Evolutionary conservation across 1,139 yeast species (phyloP), one percentile per base, ranked within the genome.

Genomic region (Protomyces arabidopsidicola): DNA sequence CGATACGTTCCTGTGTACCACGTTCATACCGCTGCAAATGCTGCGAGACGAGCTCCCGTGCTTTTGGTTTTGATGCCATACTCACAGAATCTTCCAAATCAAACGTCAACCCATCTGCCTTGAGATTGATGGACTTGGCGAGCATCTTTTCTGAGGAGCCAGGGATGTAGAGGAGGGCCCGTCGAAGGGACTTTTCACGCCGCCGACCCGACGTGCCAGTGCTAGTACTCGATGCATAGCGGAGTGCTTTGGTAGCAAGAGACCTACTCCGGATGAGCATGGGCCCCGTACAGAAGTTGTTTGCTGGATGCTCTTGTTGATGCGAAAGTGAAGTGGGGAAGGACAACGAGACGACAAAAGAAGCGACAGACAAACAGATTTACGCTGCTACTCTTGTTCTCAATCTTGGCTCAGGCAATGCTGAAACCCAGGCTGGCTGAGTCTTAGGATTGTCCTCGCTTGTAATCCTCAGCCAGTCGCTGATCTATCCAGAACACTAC

Each of bases 71-170:
- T 22, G 53, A 39, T 5, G 34, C 54, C 34, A 8, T 38, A 22
- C 56, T 51, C 9, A 58, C 62, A 6, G 62, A 45, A 22, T 58
- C 62, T 31, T 58, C 62, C 20, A 58, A 42, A 24, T 58, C 62
- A 20, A 52, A 58, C 12, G 62, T 52, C 18, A 58, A 27, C 18
- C 56, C 45, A 39, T 58, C 62, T 18, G 45, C 62, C 34, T 51
- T 58, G 16, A 58, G 42, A 8, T 35, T 27, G 24, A 22, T 27
- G 27, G 62, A 51, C 53, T 58, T 58, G 24, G 54, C 55, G 12
- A 58, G 45, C 62, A 58, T 58, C 53, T 52, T 58, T 22, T 52
- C 56, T 5, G 62, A 58, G n/a, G 62, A 58, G 48, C 62, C 62
- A 12, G 62, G 62, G 22, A 58, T 51, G n/a, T 58, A 58, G 9